Evolutionary conservation across 805 yeast genomes (phyloP).

Genomic region (Yarrowia porcina): DNA sequence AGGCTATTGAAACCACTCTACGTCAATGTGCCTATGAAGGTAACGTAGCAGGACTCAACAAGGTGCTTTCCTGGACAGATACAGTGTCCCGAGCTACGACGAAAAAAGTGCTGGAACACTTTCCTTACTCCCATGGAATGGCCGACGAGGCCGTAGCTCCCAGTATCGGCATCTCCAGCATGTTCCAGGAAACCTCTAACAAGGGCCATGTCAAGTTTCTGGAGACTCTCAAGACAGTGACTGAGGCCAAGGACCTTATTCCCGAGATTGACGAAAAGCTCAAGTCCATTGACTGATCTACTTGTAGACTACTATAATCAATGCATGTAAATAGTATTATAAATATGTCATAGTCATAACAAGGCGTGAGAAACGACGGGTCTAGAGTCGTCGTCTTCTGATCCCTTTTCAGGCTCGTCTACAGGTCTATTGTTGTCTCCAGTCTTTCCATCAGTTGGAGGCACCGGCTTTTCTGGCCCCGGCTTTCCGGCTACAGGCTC

Average conservation of each 20-base stretch:
- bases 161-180: conserved; percentile 1
- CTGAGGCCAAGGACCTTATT: not conserved
- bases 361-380: conserved; percentile 23
- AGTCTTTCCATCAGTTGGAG: not conserved
- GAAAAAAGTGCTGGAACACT: not conserved
- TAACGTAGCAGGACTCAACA: conserved; percentile 10
- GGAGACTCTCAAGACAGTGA: not conserved
- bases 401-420: conserved; percentile 16
- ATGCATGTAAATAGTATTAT: conserved; percentile 25
- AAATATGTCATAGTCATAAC: conserved; percentile 22
- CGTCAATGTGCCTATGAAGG: conserved; percentile 2
- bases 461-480: not conserved
- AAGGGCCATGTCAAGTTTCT: not conserved
- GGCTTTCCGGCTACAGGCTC: conserved; percentile 8
- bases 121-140: conserved; percentile 7
- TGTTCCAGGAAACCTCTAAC: conserved; percentile 5
- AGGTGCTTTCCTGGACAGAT: not conserved
- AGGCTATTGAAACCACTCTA: not conserved
- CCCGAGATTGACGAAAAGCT: conserved; percentile 1
- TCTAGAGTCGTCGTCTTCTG: not conserved
- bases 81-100: not conserved
- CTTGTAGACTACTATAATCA: not conserved
- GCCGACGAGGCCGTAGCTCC: conserved; percentile 1
- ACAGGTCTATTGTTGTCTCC: conserved; percentile 7
- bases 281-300: not conserved